Evolutionary conservation across 495 filamentous ascomycete genomes (phyloP).

Genomic region (Zalerion maritima): DNA sequence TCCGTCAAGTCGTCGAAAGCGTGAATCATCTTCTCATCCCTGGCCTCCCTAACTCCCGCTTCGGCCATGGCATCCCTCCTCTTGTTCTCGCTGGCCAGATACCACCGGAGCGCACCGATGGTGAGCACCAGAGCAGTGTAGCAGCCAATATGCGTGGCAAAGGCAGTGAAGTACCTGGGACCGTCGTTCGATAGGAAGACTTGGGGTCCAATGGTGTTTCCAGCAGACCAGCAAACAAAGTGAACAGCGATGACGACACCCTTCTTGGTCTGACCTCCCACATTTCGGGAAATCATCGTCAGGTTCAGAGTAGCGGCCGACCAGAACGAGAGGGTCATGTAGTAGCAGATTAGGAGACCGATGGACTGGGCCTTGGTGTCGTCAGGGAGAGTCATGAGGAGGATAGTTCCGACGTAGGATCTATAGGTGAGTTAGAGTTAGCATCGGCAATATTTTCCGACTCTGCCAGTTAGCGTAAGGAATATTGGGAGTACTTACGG

Average conservation of each 20-base stretch:
- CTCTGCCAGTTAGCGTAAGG: constrained; percentile 11
- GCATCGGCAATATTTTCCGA: not conserved
- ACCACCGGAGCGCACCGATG: constrained; percentile 30
- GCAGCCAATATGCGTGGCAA: constrained; percentile 39
- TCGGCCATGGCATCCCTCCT: constrained; percentile 29
- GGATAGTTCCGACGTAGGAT: constrained; percentile 40
- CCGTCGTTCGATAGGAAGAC: constrained; percentile 35
- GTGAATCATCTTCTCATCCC: constrained; percentile 27
- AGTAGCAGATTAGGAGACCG: constrained; percentile 41
- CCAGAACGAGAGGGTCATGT: constrained; percentile 43
- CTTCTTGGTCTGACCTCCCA: constrained; percentile 43
- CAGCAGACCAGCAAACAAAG: constrained; percentile 35
- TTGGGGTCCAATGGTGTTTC: constrained; percentile 39
- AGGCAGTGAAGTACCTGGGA: constrained; percentile 39
- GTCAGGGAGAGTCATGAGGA: constrained; percentile 36
- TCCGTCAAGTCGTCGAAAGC: constrained; percentile 47
- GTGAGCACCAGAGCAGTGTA: constrained; percentile 33
- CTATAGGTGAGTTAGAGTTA: constrained; percentile 7
- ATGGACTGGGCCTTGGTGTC: constrained; percentile 27
- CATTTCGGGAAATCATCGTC: constrained; percentile 35
- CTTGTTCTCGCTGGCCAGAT: constrained; percentile 31
- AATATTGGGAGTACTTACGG: constrained; percentile 31
- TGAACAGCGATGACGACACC: constrained; percentile 30
- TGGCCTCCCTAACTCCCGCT: constrained; percentile 23
- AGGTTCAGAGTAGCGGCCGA: constrained; percentile 39